Evolutionary conservation across 1,139 yeast species (phyloP).

Genomic region (Debaryomyces udenii): DNA sequence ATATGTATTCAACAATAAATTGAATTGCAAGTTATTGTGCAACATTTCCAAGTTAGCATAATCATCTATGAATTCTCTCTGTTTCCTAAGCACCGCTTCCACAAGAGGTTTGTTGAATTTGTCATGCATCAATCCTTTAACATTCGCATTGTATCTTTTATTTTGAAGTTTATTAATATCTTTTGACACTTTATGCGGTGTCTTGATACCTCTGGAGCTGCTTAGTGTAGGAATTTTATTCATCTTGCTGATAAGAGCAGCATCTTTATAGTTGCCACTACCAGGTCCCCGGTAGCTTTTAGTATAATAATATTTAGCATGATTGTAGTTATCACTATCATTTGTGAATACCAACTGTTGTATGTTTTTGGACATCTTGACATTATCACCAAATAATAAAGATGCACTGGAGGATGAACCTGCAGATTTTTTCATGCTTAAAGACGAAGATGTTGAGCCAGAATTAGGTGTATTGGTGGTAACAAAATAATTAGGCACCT

Average conservation of each 20-base stretch:
- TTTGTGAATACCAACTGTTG: slow-evolving; percentile 40
- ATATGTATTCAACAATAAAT: slow-evolving; percentile 44
- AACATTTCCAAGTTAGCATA: slow-evolving; percentile 46
- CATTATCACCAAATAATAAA: slow-evolving; percentile 26
- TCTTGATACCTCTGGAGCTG: slow-evolving; percentile 19
- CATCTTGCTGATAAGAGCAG: slow-evolving; percentile 44
- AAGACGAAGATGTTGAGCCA: slow-evolving; percentile 11
- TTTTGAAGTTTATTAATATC: slow-evolving; percentile 18
- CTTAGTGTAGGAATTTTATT: slow-evolving; percentile 32
- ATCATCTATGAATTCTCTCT: slow-evolving; percentile 40
- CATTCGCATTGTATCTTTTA: slow-evolving; percentile 28
- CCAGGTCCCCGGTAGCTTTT: slow-evolving; percentile 51
- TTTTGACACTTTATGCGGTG: slow-evolving; percentile 21
- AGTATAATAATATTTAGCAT: slow-evolving; percentile 43
- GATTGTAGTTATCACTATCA: slow-evolving; percentile 39
- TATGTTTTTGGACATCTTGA: slow-evolving; percentile 37
- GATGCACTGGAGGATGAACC: slow-evolving; percentile 26
- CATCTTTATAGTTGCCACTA: slow-evolving; percentile 52
- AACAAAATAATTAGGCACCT: slow-evolving; percentile 47
- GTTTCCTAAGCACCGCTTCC: slow-evolving; percentile 32
- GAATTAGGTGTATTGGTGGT: slow-evolving; percentile 25
- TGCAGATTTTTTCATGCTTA: slow-evolving; percentile 17
- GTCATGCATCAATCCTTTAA: slow-evolving; percentile 46
- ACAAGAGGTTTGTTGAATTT: slow-evolving; percentile 36
- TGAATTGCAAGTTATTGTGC: slow-evolving; percentile 47